A percentile compares a stretch with the other conserved stretches of the same genome.
Evolutionary conservation across 23 red algal species (phyloP).

Genomic region (Rhodosorus marinus): DNA sequence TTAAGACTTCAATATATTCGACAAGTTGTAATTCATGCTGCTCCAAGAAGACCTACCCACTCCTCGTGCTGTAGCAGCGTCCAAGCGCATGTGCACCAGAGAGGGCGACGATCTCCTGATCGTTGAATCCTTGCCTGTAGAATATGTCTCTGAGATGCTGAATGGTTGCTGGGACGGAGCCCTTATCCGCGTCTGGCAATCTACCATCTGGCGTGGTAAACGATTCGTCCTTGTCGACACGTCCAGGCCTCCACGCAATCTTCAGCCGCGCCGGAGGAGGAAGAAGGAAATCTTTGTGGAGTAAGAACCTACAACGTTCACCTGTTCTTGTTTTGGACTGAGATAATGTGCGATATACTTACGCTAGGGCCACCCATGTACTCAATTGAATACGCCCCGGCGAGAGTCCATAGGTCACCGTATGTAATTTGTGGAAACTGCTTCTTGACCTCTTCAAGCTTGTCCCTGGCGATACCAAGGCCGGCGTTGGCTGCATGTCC

Average conservation of each 20-base stretch:
- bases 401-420: conserved; percentile 33
- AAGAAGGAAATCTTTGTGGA: no score
- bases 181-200: conserved; percentile 36
- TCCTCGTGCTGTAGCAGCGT: conserved; percentile 46
- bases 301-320: no score
- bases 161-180: conserved; percentile 21
- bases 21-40: no score
- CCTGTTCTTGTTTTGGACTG: neutral
- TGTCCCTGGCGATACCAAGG: conserved; percentile 39
- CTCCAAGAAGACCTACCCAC: no score
- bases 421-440: conserved; percentile 45
- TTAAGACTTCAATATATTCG: no score
- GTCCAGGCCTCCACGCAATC: conserved; percentile 43
- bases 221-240: conserved; percentile 30
- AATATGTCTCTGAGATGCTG: conserved; percentile 54
- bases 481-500: conserved; percentile 65
- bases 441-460: conserved; percentile 65
- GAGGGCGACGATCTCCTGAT: conserved; percentile 67
- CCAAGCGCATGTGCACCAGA: conserved; percentile 63
- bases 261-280: conserved; percentile 1
- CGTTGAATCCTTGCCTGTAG: conserved; percentile 62
- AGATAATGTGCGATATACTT: neutral
- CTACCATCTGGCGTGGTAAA: conserved; percentile 52
- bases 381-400: conserved; percentile 62
- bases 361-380: conserved; percentile 47